Evolutionary conservation across 1,284 basidiomycete species (phyloP).

Genomic region (Cutaneotrichosporon curvatum): DNA sequence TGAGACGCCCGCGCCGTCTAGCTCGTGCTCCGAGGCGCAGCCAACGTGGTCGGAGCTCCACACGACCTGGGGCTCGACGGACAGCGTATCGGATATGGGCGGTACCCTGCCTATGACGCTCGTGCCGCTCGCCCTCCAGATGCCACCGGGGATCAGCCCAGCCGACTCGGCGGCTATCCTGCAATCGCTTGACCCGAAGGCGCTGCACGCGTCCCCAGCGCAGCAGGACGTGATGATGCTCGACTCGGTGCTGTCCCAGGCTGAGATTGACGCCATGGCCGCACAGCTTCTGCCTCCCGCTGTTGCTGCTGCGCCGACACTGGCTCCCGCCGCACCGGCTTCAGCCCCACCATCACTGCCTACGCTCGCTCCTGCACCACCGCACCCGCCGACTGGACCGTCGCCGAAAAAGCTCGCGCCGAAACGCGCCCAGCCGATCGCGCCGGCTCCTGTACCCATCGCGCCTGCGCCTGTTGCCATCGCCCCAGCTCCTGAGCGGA

Average conservation of each 20-base stretch:
- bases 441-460: background rate
- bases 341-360: slow-evolving; percentile 2
- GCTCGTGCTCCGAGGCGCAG: slow-evolving; percentile 2
- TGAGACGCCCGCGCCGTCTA: slow-evolving; percentile 1
- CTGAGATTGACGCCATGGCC: slow-evolving; percentile 21
- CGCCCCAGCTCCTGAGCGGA: background rate
- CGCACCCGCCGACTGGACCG: background rate
- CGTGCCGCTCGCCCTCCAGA: slow-evolving; percentile 30
- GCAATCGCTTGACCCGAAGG: slow-evolving; percentile 18
- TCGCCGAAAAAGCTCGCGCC: background rate
- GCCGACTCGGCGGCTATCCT: slow-evolving; percentile 2
- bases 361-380: background rate
- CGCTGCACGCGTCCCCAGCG: slow-evolving; percentile 11
- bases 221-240: slow-evolving; percentile 18
- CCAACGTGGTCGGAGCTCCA: slow-evolving; percentile 13
- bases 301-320: slow-evolving; percentile 1
- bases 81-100: slow-evolving; percentile 8
- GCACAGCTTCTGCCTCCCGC: slow-evolving; percentile 1
- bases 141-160: slow-evolving; percentile 3
- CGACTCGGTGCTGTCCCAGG: slow-evolving; percentile 23
- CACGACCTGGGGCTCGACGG: slow-evolving; percentile 7
- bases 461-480: background rate
- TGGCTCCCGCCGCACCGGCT: background rate
- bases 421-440: slow-evolving; percentile 1
- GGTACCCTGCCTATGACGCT: slow-evolving; percentile 12